A percentile compares a stretch with the other conserved stretches of the same genome.
Conservation (phyloP, 257 asterid genomes). For the Asclepias syriaca region DNA sequence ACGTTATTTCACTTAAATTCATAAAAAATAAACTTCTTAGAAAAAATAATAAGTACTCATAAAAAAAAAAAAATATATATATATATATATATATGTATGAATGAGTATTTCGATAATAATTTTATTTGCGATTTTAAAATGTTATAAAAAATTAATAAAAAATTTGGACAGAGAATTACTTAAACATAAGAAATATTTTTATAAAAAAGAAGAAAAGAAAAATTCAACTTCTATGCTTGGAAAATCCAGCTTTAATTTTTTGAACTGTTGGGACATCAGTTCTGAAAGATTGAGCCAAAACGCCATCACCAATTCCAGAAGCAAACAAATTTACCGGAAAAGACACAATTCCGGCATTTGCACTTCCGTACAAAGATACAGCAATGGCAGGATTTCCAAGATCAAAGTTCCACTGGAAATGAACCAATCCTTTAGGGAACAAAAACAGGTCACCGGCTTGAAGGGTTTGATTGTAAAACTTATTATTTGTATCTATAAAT, state of each 20-base stretch:
- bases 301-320: conserved; percentile 19
- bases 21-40: no score
- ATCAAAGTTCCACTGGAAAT: conserved; percentile 19
- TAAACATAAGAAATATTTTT: no score
- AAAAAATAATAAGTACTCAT: no score
- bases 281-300: conserved; percentile 24
- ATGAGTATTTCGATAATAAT: no score
- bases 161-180: no score
- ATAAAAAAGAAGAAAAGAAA: no score
- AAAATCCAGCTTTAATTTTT: conserved; percentile 17
- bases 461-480: conserved; percentile 23
- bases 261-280: conserved; percentile 18
- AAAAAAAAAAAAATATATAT: no score
- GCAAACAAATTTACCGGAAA: conserved; percentile 20
- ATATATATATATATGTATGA: no score
- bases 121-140: no score
- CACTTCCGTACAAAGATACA: conserved; percentile 24
- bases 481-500: conserved; percentile 19
- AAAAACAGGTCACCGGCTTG: conserved; percentile 23
- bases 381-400: conserved; percentile 9
- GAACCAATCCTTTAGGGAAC: conserved; percentile 26
- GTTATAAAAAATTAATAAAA: no score
- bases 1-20: no score
- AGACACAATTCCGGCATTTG: conserved; percentile 19
- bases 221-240: background rate